Conservation (phyloP, 2,329 filamentous ascomycete species). For the Aspergillus luchuensis region DNA sequence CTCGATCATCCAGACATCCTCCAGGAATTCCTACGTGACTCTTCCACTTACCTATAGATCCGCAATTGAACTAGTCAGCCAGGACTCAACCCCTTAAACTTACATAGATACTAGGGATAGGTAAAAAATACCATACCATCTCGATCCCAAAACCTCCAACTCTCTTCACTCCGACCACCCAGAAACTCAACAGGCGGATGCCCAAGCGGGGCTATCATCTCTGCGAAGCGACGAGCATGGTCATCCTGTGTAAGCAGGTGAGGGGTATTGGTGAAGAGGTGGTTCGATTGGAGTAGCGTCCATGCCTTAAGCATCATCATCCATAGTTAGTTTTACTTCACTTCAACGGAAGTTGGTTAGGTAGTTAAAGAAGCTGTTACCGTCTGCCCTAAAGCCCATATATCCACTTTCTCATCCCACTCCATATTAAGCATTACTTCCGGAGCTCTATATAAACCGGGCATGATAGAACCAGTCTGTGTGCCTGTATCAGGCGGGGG, state of each 20-base stretch:
- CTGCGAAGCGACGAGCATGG: slow-evolving; percentile 44
- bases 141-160: slow-evolving; percentile 39
- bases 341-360: too few species aligned
- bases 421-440: slow-evolving; percentile 47
- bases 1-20: slow-evolving; percentile 27
- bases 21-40: slow-evolving; percentile 25
- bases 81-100: too few species aligned
- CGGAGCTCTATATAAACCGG: slow-evolving; percentile 23
- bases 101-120: too few species aligned
- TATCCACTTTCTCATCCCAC: slow-evolving; percentile 49
- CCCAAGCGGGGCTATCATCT: slow-evolving; percentile 47
- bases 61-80: too few species aligned
- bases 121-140: slow-evolving; percentile 27
- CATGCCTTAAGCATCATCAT: slow-evolving; percentile 29
- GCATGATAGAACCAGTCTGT: slow-evolving; percentile 11
- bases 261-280: slow-evolving; percentile 39
- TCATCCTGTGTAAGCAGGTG: too few species aligned
- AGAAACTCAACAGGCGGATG: slow-evolving; percentile 40
- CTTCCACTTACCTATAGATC: slow-evolving; percentile 27
- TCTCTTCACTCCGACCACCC: slow-evolving; percentile 23
- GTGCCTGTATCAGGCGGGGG: too few species aligned
- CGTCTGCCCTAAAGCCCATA: slow-evolving; percentile 52
- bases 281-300: slow-evolving; percentile 47
- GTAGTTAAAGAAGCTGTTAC: slow-evolving; percentile 30
- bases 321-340: neutral